These are phyloP conservation scores for Cubamyces sp. DNA, from an alignment of 768 basidiomycete species.

Conservation along the genomic window DNA sequence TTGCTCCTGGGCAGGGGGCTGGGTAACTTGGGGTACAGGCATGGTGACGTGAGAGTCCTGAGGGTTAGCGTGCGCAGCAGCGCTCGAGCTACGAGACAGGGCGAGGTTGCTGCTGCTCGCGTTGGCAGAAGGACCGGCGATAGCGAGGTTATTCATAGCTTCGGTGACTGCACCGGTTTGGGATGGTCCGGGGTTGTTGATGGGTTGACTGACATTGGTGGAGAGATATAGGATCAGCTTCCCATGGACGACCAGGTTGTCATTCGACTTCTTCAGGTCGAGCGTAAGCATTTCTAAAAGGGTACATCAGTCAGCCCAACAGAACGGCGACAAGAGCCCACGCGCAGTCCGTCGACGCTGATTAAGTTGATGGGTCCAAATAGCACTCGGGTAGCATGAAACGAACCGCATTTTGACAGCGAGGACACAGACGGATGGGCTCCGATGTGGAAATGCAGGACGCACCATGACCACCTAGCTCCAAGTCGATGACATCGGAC, in stretches of 20 bases:
- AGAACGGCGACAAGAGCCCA: not conserved
- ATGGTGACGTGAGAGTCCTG: constrained; percentile 45
- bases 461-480: constrained; percentile 91
- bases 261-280: constrained; percentile 98
- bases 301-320: not conserved
- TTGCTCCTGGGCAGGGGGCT: constrained; percentile 24
- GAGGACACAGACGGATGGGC: not conserved
- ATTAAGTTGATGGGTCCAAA: too few species aligned
- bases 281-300: constrained; percentile 85
- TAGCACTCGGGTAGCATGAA: too few species aligned
- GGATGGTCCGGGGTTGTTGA: constrained; percentile 82
- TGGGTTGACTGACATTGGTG: constrained; percentile 85
- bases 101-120: constrained; percentile 41
- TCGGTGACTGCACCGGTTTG: constrained; percentile 62
- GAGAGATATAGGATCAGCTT: constrained; percentile 97
- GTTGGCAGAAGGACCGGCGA: constrained; percentile 61
- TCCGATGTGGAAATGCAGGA: constrained; percentile 16
- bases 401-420: too few species aligned
- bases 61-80: constrained; percentile 56
- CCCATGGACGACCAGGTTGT: constrained; percentile 96
- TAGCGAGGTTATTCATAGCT: constrained; percentile 62
- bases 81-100: constrained; percentile 68
- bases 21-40: constrained; percentile 41
- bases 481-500: constrained; percentile 87
- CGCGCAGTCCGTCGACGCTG: not conserved